Evolutionary conservation across 2,329 filamentous ascomycete genomes (phyloP), one percentile per base, ranked within the genome.

Genomic region (Sclerotinia spermophila): DNA sequence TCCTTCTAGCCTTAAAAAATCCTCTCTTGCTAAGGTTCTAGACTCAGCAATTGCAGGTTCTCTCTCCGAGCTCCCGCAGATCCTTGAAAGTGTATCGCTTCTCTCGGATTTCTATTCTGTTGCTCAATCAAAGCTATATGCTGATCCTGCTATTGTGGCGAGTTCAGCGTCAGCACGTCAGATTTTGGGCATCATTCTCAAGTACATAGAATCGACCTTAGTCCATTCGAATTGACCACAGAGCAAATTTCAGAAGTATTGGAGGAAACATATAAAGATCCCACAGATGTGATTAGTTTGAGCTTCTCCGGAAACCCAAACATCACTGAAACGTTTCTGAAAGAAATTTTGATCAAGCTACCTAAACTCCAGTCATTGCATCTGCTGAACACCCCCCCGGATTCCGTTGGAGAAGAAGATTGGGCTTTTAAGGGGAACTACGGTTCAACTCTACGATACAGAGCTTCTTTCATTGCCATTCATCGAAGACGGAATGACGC

Each of bases 231-330:
- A 5, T 24, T 70, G 5, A 27, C 27, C 8, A 33, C 42, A 24
- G 40, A 58, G 5, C 40, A 70, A 21, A 58, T 67, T 27, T 21
- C 15, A 33, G 42, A 70, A 44, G n/a, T 70, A 27, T 59, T 70
- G 61, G 40, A 59, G n/a, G 42, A 48, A 44, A 10, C 30, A 48
- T 48, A 33, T 27, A 24, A 10, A 15, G 17, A 13, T n/a, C 27
- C 68, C 3, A 51, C n/a, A 7, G 68, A 17, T 30, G 38, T 70
- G 10, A 6, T 24, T 40, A 42, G 19, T 30, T 35, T 70, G 40
- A 60, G 27, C 53, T 42, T 70, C 45, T 70, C 68, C 7, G 68
- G 68, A 27, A 70, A 70, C 13, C 30, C 17, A n/a, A 53, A 67
- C 30, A 42, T 71, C 21, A 60, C 30, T 3, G 44, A 67, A 27